Base-by-base conservation (phyloP, 768 basidiomycete species). In the Cytidiella melzeri region DNA sequence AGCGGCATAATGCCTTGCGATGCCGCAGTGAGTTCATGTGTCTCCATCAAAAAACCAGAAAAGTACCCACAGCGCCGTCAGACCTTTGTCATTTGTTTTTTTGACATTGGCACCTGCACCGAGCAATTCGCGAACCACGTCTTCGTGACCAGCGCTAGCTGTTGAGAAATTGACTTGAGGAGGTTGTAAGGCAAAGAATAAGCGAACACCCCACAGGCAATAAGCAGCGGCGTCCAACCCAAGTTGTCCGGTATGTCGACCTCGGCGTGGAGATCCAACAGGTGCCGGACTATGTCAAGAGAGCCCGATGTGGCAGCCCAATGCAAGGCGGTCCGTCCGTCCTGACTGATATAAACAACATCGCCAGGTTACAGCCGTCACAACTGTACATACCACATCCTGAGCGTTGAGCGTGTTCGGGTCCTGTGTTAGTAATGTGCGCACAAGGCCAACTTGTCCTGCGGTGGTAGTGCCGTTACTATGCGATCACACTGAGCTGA, bases 101-200 rank as follows among this genome's bases (percentile, higher is more conserved):
- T 83, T 89, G 47, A 92, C 78, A 65, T 93, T 81, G 49, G 89
- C 88, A 7, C 89, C 92, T 39, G 86, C 84, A 34, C 87, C 85
- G 25, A 92, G 67, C 30, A 94, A 73, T 64, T 90, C 87, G 53
- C 75, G 75, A 19, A 87, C 85, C 26, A 89, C 67, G 41, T 79
- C 80, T 52, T 86, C 81, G 45, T 86, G 78, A 3, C 92, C 92
- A 43, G 89, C 87, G 57, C 90, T 91, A 41, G 80, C 92, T 94
- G 58, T 9, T 50, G 57, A 53, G 48, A 38, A 50, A 24, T 27
- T 9, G 18, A 15, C 26, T 47, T 49, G 47, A 51, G 26, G 36
- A 27, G 13, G 26, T 24, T 28, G 25, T 26, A 24, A 38, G 46
- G 19, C 26, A 13, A 30, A 12, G 25, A 6, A 9, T 26, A 11